phyloP scores from a whole-genome alignment of 169 alveolate species.

The Perkinsus olseni region DNA sequence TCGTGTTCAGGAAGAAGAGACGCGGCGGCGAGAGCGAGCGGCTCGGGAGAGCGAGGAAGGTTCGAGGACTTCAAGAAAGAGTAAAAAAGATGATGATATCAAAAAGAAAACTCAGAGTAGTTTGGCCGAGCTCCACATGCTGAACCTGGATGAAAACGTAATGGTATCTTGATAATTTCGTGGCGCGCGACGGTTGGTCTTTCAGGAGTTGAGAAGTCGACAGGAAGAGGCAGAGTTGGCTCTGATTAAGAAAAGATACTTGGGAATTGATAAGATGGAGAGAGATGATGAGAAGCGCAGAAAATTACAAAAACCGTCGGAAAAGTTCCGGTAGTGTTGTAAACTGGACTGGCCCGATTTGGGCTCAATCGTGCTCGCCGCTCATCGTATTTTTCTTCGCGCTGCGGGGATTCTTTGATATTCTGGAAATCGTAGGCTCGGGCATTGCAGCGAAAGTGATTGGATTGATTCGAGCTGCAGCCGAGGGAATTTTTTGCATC shows the following conservation, averaged over 20 bases:
- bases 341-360: too few relatives aligned
- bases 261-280: constrained; percentile 60
- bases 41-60: constrained; percentile 2
- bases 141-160: constrained; percentile 9
- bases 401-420: too few relatives aligned
- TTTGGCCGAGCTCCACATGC: constrained; percentile 19
- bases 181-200: background rate
- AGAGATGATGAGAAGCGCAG: constrained; percentile 41
- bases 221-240: constrained; percentile 64
- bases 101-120: background rate
- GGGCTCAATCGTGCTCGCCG: too few relatives aligned
- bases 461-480: too few relatives aligned
- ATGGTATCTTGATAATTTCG: background rate
- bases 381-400: too few relatives aligned
- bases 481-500: too few relatives aligned
- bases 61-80: constrained; percentile 9
- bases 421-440: too few relatives aligned
- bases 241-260: constrained; percentile 66
- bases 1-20: constrained; percentile 12
- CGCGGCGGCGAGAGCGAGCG: constrained; percentile 15
- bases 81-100: background rate
- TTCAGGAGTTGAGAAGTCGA: constrained; percentile 21
- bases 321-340: constrained; percentile 68
- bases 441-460: too few relatives aligned
- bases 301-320: constrained; percentile 81